Evolutionary conservation across 2,329 filamentous ascomycete species (phyloP).

Genomic region (Amauroascus niger): DNA sequence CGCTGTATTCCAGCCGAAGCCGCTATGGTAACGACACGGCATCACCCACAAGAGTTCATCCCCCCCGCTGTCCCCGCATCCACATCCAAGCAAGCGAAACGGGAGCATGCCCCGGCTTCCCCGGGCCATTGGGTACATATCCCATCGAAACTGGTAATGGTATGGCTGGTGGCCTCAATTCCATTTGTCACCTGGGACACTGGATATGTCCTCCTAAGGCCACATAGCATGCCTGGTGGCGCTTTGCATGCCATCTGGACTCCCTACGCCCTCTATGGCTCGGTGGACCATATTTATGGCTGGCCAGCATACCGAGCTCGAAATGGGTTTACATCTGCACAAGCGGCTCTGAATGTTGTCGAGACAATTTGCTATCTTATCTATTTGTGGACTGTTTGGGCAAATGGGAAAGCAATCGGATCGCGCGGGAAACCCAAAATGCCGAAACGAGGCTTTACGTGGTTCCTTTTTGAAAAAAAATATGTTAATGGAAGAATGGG

Average conservation of each 20-base stretch:
- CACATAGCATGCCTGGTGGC: slow-evolving; percentile 72
- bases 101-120: slow-evolving; percentile 21
- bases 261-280: slow-evolving; percentile 72
- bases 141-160: slow-evolving; percentile 49
- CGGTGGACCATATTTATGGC: slow-evolving; percentile 73
- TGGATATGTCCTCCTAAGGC: slow-evolving; percentile 67
- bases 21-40: slow-evolving; percentile 48
- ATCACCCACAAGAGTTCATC: slow-evolving; percentile 45
- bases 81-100: slow-evolving; percentile 16
- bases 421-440: slow-evolving; percentile 17
- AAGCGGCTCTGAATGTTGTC: slow-evolving; percentile 57
- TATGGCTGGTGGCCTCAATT: slow-evolving; percentile 66
- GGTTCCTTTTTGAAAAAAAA: slow-evolving; percentile 28
- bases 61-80: slow-evolving; percentile 25
- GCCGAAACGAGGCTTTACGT: slow-evolving; percentile 4
- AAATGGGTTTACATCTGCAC: slow-evolving; percentile 69
- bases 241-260: slow-evolving; percentile 59
- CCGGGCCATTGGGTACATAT: slow-evolving; percentile 46
- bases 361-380: slow-evolving; percentile 57
- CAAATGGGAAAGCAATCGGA: slow-evolving; percentile 28
- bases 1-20: neutral
- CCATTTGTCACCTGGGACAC: slow-evolving; percentile 76
- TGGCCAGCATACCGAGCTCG: slow-evolving; percentile 57
- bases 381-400: slow-evolving; percentile 50
- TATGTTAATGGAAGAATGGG: slow-evolving; percentile 45